Conservation (phyloP, 345 rosid genomes). For the Salix udensis region DNA sequence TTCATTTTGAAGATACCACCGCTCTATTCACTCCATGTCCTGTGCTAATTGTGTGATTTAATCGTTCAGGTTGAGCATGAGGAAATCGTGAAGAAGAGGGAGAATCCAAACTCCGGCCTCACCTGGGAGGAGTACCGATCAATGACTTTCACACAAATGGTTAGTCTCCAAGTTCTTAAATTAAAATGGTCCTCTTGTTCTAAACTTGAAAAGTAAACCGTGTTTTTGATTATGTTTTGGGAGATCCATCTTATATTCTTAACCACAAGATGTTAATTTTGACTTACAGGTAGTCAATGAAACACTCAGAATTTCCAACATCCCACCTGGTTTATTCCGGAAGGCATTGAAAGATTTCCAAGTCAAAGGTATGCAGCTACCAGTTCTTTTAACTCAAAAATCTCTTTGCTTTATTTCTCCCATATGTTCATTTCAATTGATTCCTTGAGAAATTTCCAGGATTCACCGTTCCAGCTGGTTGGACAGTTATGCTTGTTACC, state of each 20-base stretch:
- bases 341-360: conserved; percentile 34
- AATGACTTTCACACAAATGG: conserved; percentile 30
- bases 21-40: neutral
- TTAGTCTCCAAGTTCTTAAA: neutral
- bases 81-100: conserved; percentile 1
- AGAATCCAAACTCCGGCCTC: conserved; percentile 9
- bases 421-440: neutral
- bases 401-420: neutral
- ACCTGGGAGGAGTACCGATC: conserved; percentile 7
- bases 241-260: neutral
- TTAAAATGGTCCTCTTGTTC: neutral
- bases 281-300: neutral
- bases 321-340: conserved; percentile 13
- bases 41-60: neutral
- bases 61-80: conserved; percentile 29
- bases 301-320: neutral
- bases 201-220: too few species aligned
- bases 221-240: too few species aligned
- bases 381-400: neutral
- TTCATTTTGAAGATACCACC: neutral
- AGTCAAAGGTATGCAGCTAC: neutral
- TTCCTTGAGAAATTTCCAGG: neutral
- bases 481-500: neutral
- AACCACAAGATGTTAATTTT: too few species aligned
- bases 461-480: neutral